Evolutionary conservation across 2,329 filamentous ascomycete genomes (phyloP).

Genomic region (Lanzia echinophila): DNA sequence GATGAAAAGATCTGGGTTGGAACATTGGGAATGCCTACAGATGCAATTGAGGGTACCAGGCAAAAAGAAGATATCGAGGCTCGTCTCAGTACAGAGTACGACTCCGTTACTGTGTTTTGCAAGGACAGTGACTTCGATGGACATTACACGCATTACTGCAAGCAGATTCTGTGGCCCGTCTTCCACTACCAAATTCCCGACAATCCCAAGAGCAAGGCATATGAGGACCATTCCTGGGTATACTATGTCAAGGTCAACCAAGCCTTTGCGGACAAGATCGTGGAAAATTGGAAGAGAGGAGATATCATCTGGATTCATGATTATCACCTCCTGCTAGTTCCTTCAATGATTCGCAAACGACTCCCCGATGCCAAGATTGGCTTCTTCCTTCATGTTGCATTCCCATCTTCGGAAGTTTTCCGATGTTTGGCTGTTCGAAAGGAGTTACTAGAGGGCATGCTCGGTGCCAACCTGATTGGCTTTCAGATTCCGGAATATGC

Average conservation of each 20-base stretch:
- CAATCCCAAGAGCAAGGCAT: constrained; percentile 96
- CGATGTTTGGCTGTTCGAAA: constrained; percentile 82
- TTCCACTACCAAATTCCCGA: constrained; percentile 98
- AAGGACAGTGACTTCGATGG: constrained; percentile 90
- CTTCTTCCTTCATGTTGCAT: constrained; percentile 91
- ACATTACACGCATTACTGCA: constrained; percentile 94
- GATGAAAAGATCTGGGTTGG: constrained; percentile 84
- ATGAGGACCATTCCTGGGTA: constrained; percentile 93
- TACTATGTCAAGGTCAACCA: constrained; percentile 92
- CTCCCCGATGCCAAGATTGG: constrained; percentile 91
- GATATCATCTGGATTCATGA: constrained; percentile 95
- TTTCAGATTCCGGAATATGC: constrained; percentile 94
- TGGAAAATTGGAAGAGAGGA: constrained; percentile 87
- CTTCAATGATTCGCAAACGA: constrained; percentile 82
- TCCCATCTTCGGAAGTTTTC: constrained; percentile 94
- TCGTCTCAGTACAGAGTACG: constrained; percentile 70
- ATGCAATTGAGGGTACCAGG: constrained; percentile 66
- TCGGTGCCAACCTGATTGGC: constrained; percentile 85
- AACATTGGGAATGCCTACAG: constrained; percentile 88
- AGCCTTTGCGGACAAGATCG: constrained; percentile 83
- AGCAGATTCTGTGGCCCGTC: constrained; percentile 94
- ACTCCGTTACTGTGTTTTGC: constrained; percentile 78
- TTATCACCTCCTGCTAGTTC: constrained; percentile 86
- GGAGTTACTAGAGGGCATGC: constrained; percentile 82
- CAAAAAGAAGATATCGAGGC: constrained; percentile 81